These are phyloP conservation scores for Clavispora phyllophila DNA, from an alignment of 805 yeast species.

Conservation along the genomic window DNA sequence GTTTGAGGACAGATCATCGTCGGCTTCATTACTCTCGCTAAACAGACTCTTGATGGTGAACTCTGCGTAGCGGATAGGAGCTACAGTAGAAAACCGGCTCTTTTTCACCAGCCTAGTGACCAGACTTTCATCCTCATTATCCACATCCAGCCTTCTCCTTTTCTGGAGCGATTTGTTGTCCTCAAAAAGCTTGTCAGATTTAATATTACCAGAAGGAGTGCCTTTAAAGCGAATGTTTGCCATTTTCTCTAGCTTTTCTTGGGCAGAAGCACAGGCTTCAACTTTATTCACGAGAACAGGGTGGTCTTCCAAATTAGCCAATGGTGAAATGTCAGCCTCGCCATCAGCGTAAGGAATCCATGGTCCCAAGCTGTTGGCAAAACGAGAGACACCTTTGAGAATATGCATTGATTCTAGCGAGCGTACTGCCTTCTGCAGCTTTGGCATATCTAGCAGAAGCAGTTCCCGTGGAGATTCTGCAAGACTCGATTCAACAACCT, in stretches of 20 bases:
- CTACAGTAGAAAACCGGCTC: conserved; percentile 45
- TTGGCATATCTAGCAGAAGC: conserved; percentile 31
- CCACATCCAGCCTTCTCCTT: conserved; percentile 12
- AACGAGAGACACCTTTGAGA: conserved; percentile 58
- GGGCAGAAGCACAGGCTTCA: conserved; percentile 8
- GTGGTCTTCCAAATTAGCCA: conserved; percentile 44
- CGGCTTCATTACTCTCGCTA: neutral
- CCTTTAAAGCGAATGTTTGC: conserved; percentile 66
- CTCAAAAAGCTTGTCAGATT: conserved; percentile 36
- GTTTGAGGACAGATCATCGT: conserved; percentile 13
- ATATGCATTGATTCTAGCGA: conserved; percentile 55
- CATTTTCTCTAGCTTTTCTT: conserved; percentile 27
- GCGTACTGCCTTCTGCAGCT: conserved; percentile 30
- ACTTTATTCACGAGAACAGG: conserved; percentile 15
- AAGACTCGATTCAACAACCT: conserved; percentile 52
- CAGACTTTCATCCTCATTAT: conserved; percentile 12
- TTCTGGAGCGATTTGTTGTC: conserved; percentile 22
- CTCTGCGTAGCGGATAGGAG: conserved; percentile 53
- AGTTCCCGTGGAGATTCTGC: conserved; percentile 41
- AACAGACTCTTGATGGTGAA: conserved; percentile 36
- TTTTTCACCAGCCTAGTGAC: conserved; percentile 2
- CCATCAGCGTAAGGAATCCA: conserved; percentile 75
- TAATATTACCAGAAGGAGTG: conserved; percentile 28
- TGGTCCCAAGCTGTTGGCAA: conserved; percentile 57
- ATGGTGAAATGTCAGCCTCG: conserved; percentile 59